phyloP scores from a whole-genome alignment of 805 yeast genomes.

The Helenozyma rhizophorensis region DNA sequence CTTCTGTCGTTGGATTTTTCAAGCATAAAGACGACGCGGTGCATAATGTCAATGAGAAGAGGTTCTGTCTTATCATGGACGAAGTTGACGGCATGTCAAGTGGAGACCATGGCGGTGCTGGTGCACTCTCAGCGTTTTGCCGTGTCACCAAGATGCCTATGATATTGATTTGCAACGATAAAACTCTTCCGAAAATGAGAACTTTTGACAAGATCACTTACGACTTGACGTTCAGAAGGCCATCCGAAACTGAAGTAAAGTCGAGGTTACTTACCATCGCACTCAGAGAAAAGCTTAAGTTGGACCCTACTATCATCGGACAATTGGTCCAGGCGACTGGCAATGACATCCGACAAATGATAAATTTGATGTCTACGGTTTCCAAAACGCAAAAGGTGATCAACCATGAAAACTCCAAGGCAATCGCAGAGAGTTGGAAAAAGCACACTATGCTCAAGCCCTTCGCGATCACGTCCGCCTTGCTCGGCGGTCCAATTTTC shows the following conservation, averaged over 20 bases:
- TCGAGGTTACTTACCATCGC: conserved; percentile 90
- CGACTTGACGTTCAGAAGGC: conserved; percentile 84
- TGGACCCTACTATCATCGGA: conserved; percentile 78
- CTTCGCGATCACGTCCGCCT: conserved; percentile 75
- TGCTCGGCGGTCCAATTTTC: conserved; percentile 58
- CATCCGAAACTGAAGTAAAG: conserved; percentile 74
- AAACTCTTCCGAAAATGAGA: conserved; percentile 89
- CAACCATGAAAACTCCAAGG: conserved; percentile 57
- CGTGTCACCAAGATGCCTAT: conserved; percentile 83
- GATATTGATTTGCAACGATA: conserved; percentile 91
- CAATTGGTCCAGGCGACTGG: conserved; percentile 80
- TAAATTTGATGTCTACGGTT: conserved; percentile 81
- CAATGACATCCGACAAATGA: conserved; percentile 91
- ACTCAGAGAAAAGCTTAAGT: conserved; percentile 70
- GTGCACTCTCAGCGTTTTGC: conserved; percentile 85
- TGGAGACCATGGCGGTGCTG: conserved; percentile 98
- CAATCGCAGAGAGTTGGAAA: conserved; percentile 70
- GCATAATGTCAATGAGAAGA: conserved; percentile 39
- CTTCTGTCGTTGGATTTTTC: conserved; percentile 79
- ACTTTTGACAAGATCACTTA: conserved; percentile 82
- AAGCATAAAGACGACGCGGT: conserved; percentile 30
- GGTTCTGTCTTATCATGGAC: conserved; percentile 88
- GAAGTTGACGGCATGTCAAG: conserved; percentile 99
- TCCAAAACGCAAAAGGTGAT: conserved; percentile 66
- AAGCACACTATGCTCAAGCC: conserved; percentile 89